phyloP scores from a whole-genome alignment of 2,329 filamentous ascomycete species.

The Paracorniculantispora psalliotae region DNA sequence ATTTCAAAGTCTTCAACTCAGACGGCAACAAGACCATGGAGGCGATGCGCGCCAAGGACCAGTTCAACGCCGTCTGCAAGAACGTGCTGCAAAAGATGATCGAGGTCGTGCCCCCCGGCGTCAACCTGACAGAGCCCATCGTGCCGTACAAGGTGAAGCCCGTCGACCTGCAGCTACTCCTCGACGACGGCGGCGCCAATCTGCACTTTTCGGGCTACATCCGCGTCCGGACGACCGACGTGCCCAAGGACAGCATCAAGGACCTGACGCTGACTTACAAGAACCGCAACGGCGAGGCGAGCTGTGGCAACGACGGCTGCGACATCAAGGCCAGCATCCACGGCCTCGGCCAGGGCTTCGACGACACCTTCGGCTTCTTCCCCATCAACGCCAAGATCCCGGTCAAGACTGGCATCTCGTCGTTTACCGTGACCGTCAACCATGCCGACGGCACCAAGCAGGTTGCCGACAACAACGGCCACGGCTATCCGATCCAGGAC shows the following conservation, averaged over 20 bases:
- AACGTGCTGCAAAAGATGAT: conserved; percentile 56
- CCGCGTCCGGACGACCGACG: conserved; percentile 49
- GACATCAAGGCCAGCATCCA: conserved; percentile 41
- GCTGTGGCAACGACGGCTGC: conserved; percentile 39
- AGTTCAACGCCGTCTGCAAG: conserved; percentile 45
- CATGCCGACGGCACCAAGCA: conserved; percentile 41
- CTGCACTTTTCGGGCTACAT: conserved; percentile 51
- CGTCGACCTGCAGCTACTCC: conserved; percentile 49
- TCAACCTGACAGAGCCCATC: conserved; percentile 48
- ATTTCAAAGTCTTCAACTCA: conserved; percentile 50
- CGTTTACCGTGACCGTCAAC: conserved; percentile 52
- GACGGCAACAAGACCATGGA: conserved; percentile 53
- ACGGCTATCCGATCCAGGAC: conserved; percentile 50
- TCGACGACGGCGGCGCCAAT: conserved; percentile 42
- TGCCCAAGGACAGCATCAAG: conserved; percentile 37
- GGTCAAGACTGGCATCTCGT: conserved; percentile 54
- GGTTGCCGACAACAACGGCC: conserved; percentile 53
- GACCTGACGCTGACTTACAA: conserved; percentile 51
- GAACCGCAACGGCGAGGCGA: conserved; percentile 44
- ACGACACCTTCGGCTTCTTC: conserved; percentile 55
- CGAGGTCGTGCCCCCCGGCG: conserved; percentile 50
- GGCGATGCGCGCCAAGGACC: conserved; percentile 37
- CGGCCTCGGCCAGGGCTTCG: conserved; percentile 50
- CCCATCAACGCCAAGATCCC: conserved; percentile 47
- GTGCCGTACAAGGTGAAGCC: conserved; percentile 57